Conservation (phyloP, 1,139 yeast genomes). For the Sugiyamaella sp. region DNA sequence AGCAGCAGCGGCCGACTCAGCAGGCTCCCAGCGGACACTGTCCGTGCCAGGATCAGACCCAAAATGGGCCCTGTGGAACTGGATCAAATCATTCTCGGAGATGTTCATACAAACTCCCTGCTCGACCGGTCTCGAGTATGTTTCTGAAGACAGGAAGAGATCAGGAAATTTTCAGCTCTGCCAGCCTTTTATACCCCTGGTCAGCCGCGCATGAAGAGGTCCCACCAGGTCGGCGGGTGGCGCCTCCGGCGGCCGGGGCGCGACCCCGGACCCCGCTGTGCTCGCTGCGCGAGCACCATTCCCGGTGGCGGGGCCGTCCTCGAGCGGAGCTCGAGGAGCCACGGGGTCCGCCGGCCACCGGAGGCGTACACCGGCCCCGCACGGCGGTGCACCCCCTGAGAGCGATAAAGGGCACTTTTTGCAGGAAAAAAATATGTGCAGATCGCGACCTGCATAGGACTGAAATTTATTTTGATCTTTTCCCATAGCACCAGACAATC, state of each 20-base stretch:
- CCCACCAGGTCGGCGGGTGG: neutral
- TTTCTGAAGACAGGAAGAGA: neutral
- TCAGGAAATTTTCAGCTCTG: neutral
- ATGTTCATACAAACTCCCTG: slow-evolving; percentile 15
- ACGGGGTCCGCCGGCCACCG: slow-evolving; percentile 4
- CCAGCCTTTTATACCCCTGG: neutral
- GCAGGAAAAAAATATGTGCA: neutral
- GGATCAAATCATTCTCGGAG: slow-evolving; percentile 22
- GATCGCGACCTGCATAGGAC: slow-evolving; percentile 1
- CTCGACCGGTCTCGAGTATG: too few species aligned
- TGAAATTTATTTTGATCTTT: slow-evolving; percentile 13
- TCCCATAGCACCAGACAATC: slow-evolving; percentile 3
- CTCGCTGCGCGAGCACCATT: neutral
- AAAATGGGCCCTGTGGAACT: slow-evolving; percentile 27
- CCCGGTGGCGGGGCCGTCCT: neutral
- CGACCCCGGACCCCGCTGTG: neutral
- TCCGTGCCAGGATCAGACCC: slow-evolving; percentile 21
- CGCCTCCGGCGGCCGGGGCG: neutral
- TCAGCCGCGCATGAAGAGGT: neutral
- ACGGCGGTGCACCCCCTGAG: neutral
- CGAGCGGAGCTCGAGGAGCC: neutral
- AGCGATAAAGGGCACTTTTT: neutral
- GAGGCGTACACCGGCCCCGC: neutral
- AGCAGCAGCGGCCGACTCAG: neutral
- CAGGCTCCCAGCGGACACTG: slow-evolving; percentile 1